Percentiles rank a stretch among this genome's conserved stretches.
Conservation (phyloP, 495 filamentous ascomycete species). For the Lasiosphaeria miniovina region DNA sequence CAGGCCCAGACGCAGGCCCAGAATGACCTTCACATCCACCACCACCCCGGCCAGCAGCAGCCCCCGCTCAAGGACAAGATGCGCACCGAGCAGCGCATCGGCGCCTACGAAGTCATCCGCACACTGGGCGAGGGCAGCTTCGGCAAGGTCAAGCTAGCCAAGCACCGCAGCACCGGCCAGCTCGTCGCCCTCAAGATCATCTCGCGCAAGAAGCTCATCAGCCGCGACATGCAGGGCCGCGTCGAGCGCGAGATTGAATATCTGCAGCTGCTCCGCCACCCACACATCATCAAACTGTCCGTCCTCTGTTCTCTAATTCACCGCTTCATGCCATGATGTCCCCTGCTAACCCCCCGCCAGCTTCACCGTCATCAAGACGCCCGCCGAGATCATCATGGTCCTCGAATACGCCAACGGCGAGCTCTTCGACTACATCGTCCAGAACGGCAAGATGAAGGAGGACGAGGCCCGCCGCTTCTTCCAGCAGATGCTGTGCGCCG, state of each 20-base stretch:
- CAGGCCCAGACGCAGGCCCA: too few relatives aligned
- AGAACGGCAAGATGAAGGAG: slow-evolving; percentile 84
- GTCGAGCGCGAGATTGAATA: slow-evolving; percentile 99
- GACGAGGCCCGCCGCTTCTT: slow-evolving; percentile 92
- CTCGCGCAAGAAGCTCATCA: slow-evolving; percentile 88
- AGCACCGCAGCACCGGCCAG: slow-evolving; percentile 84
- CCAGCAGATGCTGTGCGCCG: slow-evolving; percentile 98
- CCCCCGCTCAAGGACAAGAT: slow-evolving; percentile 39
- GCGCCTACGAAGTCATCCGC: slow-evolving; percentile 83
- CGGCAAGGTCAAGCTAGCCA: slow-evolving; percentile 95
- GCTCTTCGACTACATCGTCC: slow-evolving; percentile 95
- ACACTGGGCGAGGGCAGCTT: slow-evolving; percentile 96
- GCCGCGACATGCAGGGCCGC: slow-evolving; percentile 91
- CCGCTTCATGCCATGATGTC: background rate
- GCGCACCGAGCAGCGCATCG: slow-evolving; percentile 73
- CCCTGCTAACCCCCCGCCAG: slow-evolving; percentile 36
- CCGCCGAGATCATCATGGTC: slow-evolving; percentile 95
- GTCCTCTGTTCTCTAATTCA: slow-evolving; percentile 17
- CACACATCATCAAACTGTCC: slow-evolving; percentile 98
- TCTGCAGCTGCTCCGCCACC: slow-evolving; percentile 89
- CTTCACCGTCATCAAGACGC: slow-evolving; percentile 94
- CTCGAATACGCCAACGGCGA: slow-evolving; percentile 96
- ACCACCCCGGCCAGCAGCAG: slow-evolving; percentile 18
- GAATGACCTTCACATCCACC: too few relatives aligned
- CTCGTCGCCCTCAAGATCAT: slow-evolving; percentile 98